Evolutionary conservation across 2,329 filamentous ascomycete species (phyloP).

Genomic region (Fusarium miscanthi): DNA sequence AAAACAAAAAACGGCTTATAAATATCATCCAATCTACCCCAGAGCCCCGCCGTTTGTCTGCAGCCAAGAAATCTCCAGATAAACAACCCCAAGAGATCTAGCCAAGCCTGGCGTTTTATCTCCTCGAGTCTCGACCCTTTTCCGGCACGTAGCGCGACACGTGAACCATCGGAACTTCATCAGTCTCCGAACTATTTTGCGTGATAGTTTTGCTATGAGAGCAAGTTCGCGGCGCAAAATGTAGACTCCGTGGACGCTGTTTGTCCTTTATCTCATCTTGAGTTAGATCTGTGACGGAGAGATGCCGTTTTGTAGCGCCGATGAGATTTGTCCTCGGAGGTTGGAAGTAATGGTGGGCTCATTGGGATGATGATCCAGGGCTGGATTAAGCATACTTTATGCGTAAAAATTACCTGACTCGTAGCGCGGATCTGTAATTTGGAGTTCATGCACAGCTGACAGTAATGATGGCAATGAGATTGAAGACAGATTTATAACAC

Average conservation of each 20-base stretch:
- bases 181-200: constrained; percentile 10
- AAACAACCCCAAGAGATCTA: not conserved
- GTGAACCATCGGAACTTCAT: constrained; percentile 26
- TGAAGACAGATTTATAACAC: not conserved
- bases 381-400: not conserved
- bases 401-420: not conserved
- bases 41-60: not conserved
- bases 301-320: not conserved
- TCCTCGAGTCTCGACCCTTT: not conserved
- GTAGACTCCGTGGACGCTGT: constrained; percentile 15
- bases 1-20: not conserved
- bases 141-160: not conserved
- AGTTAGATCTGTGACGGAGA: not conserved
- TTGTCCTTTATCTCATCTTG: not conserved
- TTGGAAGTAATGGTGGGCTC: not conserved
- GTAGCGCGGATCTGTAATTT: not conserved
- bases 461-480: not conserved
- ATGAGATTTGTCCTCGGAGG: not conserved
- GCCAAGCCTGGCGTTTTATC: not conserved
- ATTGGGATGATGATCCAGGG: not conserved
- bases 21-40: not conserved
- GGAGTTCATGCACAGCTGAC: not conserved
- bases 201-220: not conserved
- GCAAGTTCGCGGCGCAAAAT: constrained; percentile 2
- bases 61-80: not conserved